These are phyloP conservation scores for Chlorella sp. DNA, from an alignment of 139 green algal genomes.

Conservation along the genomic window DNA sequence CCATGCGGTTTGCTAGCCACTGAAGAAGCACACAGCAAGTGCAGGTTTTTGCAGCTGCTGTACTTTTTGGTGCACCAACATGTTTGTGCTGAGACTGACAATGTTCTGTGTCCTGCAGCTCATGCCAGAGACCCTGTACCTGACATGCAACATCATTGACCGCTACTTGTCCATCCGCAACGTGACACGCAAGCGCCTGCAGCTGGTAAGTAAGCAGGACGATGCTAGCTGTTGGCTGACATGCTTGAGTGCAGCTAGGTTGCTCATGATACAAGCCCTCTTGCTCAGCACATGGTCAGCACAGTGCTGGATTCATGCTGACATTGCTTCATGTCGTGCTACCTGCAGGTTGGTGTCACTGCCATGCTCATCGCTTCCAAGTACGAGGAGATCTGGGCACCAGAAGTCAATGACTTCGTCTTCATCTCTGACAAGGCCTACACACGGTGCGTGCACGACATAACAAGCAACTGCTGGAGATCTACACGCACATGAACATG, in stretches of 20 bases:
- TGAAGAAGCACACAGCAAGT: no score
- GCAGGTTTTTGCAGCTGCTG: background rate
- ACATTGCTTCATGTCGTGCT: background rate
- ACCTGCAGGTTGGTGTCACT: constrained; percentile 78
- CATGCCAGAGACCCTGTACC: constrained; percentile 96
- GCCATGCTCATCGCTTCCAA: constrained; percentile 95
- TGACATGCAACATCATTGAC: constrained; percentile 93
- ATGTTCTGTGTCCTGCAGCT: no score
- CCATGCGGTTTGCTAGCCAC: no score
- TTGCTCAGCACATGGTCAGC: background rate
- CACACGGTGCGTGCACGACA: constrained; percentile 38
- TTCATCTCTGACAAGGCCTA: constrained; percentile 99
- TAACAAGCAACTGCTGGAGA: background rate
- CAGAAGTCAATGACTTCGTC: constrained; percentile 96
- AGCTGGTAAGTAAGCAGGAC: constrained; percentile 65
- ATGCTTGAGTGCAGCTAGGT: background rate
- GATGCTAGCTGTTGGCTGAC: no score
- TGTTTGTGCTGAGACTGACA: background rate
- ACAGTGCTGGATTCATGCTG: background rate
- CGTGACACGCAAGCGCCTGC: constrained; percentile 87
- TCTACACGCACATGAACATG: background rate
- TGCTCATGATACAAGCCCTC: background rate
- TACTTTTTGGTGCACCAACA: background rate
- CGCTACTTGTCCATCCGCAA: constrained; percentile 79
- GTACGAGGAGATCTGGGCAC: constrained; percentile 99